Evolutionary conservation across 2,329 filamentous ascomycete species (phyloP).

Genomic region (Blastomyces parvus): DNA sequence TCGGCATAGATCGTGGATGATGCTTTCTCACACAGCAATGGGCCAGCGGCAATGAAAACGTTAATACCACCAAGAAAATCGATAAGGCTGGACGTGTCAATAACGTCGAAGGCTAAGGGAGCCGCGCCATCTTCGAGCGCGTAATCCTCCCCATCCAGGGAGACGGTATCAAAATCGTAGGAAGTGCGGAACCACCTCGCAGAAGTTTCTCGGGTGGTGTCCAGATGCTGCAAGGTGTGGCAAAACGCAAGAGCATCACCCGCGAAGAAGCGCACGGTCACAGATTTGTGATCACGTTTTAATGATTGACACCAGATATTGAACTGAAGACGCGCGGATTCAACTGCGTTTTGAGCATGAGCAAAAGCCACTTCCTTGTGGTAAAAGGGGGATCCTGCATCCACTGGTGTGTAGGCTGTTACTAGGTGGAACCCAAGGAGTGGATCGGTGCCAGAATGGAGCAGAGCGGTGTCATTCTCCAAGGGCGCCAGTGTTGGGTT

Average conservation of each 20-base stretch:
- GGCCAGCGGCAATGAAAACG: conserved; percentile 38
- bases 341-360: conserved; percentile 5
- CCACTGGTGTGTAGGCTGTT: conserved; percentile 35
- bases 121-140: conserved; percentile 21
- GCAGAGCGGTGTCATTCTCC: conserved; percentile 22
- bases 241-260: conserved; percentile 46
- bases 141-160: conserved; percentile 39
- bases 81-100: conserved; percentile 46
- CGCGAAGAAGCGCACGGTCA: conserved; percentile 40
- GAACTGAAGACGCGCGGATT: conserved; percentile 19
- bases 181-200: conserved; percentile 39
- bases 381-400: conserved; percentile 32
- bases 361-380: conserved; percentile 1
- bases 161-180: conserved; percentile 32
- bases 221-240: conserved; percentile 42
- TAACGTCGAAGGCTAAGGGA: conserved; percentile 44
- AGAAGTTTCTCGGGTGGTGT: conserved; percentile 21
- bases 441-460: conserved; percentile 46
- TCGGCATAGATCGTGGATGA: conserved; percentile 45
- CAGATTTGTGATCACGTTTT: conserved; percentile 16
- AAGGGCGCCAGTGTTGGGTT: conserved; percentile 5
- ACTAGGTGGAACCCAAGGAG: conserved; percentile 51
- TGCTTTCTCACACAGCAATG: conserved; percentile 38
- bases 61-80: conserved; percentile 41
- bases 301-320: conserved; percentile 19